Base-by-base conservation (phyloP, 441 rosid genomes). In the Sinapis alba region DNA sequence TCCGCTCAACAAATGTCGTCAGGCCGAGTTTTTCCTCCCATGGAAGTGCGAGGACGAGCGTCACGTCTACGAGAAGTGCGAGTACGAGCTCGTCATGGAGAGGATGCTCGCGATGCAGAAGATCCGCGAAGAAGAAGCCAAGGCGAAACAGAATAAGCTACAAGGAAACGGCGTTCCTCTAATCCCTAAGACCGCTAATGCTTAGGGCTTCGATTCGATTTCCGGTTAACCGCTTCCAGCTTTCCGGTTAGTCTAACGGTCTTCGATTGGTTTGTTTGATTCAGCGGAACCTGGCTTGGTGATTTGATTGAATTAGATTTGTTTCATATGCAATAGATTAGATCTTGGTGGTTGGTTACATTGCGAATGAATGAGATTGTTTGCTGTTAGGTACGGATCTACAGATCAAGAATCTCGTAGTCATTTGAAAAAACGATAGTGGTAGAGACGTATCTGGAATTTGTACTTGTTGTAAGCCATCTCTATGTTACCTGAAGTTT, bases 41-140 rank as follows among this genome's bases (percentile, higher is more conserved):
- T 96, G 99, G 98, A 96, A 96, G 72, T 96, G 99, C 83, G 97
- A 91, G 81, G 83, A 84, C 73, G 94, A 93, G 79, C 97, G 97
- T 60, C 99, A 96, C 79, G 59, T 83, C 72, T 96, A 96, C 64
- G 98, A 96, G 88, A 93, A 96, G 90, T 96, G 99, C 68, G 95
- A 86, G 63, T 93, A 93, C 89, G 98, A 93, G 86, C 96, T 96
- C 36, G 91, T 96, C 43, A 93, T 91, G 98, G 98, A 91, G 86
- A 77, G 97, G 36, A 96, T 96, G 97, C 92, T 93, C 20, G 80
- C 88, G 89, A 93, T 96, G 99, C 92, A 93, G 89, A 93, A 91
- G 91, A 96, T 96, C 85, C 96, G 94, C 32, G 87, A 86, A 47
- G 81, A 86, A 70, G 86, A 91, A 81, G 87, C 90, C 71, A 84